Base-by-base conservation (phyloP, 345 rosid genomes). In the Trapa bicornis region DNA sequence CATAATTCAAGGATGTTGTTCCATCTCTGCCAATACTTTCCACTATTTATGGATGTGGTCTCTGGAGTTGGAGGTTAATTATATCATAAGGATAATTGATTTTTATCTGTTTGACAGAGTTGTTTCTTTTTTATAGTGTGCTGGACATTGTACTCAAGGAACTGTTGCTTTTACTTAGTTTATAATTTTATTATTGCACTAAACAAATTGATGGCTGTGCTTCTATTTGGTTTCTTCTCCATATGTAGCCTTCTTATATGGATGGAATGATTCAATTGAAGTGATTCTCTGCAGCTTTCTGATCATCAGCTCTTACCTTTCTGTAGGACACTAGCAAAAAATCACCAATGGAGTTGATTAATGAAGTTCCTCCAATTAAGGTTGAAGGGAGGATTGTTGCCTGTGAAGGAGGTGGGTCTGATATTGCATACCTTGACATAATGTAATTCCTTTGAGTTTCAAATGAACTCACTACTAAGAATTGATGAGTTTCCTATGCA, bases 331-430 rank as follows among this genome's bases (percentile, higher is more conserved):
- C 85, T 64, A 83, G 80, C 80, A 91, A 91, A 80, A 94, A 94
- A 80, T 91, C 97, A 71, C 99, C 99, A 47, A 91, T 94, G 99
- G 99, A 94, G 74, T 77, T 94, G 81, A 94, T 94, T 74, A 87
- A 85, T 71, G 99, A 94, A 80, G 95, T 94, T 74, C 97, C 99
- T 33, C 99, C 99, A 10, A 84, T 94, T 75, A 91, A 86, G 77
- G 91, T 94, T 74, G 89, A 82, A 76, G 99, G 92, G 78, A 85
- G 97, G 77, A 89, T 91, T 81, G 97, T 83, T 66, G 99, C 92
- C 65, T 91, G 99, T 72, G 99, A 91, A 80, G 99, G 99, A 85
- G 97, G 99, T 94, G 66, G 71, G 85, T 70, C 66, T 65, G 64
- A 66, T 48, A 38, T 48, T 14, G 53, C 48, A 8, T 14, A 68